Base-by-base conservation (phyloP, 2,329 filamentous ascomycete species). In the Teratosphaeria viscida region DNA sequence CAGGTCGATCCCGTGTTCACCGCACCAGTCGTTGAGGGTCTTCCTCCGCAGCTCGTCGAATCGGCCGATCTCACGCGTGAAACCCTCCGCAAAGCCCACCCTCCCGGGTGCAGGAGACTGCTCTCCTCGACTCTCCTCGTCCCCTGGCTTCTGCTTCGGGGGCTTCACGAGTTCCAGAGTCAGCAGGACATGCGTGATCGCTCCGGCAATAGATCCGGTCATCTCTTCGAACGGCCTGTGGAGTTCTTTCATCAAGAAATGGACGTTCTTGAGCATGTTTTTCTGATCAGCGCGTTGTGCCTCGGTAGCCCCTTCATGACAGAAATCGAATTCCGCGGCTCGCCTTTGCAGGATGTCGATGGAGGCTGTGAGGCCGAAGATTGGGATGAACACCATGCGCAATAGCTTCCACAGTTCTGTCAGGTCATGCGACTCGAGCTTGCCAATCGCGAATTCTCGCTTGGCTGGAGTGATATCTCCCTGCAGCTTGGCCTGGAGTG, bases 381-480 rank as follows among this genome's bases (percentile, higher is more conserved):
- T 71, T 0, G 88, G 87, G n/a, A 88, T 78, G 66, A 87, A 77
- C 34, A 88, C 80, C 4, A 76, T 74, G n/a, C 84, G 81, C 39
- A 89, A 72, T 8, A 83, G 75, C 57, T 78, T 79, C 66, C 82
- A 85, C 6, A 88, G 79, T 43, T 81, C 73, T 53, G 82, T 78
- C 10, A 90, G 73, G 61, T 90, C 86, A 58, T 85, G 80, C 0
- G 85, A 80, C 14, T 80, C 78, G 5, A 90, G 73, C 64, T 87
- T 86, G 0, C 87, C 87, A 70, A 82, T 84, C 0, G 86, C 87
- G n/a, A 87, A 72, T 64, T 92, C 88, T 53, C 87, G 79, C 71
- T 90, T 90, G 0, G 86, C 88, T 68, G 89, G 90, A 1, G 80
- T 78, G 39, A 90, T 71, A 63, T 91, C 88, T 0, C 78, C 79